Evolutionary conservation across 75 land plant genomes (phyloP).

Genomic region (Cryptomeria japonica): DNA sequence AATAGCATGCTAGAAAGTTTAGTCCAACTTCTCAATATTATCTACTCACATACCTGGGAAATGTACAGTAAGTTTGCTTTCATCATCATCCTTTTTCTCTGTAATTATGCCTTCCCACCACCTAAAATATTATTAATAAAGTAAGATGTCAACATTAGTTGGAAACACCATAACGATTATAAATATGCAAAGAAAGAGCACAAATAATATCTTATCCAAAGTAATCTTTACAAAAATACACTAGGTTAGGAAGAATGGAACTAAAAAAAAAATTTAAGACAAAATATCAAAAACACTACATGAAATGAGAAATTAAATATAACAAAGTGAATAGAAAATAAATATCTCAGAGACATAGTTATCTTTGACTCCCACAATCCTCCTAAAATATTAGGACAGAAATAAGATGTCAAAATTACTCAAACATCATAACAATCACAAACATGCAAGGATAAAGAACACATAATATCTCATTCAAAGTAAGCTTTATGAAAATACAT

Average conservation of each 20-base stretch:
- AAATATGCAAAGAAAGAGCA: constrained; percentile 5
- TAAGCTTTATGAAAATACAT: neutral
- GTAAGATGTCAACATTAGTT: neutral
- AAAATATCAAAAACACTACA: too few species aligned
- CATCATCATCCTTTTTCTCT: constrained; percentile 61
- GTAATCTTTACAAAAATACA: neutral
- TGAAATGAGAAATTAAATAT: neutral
- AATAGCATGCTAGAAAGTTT: neutral
- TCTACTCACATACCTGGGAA: constrained; percentile 61
- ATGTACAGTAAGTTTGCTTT: constrained; percentile 53
- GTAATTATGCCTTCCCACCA: constrained; percentile 87
- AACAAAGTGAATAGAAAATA: neutral
- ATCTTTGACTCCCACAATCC: neutral
- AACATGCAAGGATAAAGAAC: neutral
- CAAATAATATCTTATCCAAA: neutral
- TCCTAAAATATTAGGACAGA: too few species aligned
- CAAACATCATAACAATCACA: neutral
- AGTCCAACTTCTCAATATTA: neutral
- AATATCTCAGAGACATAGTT: neutral
- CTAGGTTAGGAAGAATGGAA: neutral
- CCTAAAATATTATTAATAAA: constrained; percentile 41
- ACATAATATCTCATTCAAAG: neutral
- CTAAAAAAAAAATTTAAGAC: too few species aligned
- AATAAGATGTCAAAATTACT: too few species aligned
- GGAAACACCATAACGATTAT: neutral